These are phyloP conservation scores for Tetraselmis chui DNA, from an alignment of 139 green algal species.

Conservation along the genomic window DNA sequence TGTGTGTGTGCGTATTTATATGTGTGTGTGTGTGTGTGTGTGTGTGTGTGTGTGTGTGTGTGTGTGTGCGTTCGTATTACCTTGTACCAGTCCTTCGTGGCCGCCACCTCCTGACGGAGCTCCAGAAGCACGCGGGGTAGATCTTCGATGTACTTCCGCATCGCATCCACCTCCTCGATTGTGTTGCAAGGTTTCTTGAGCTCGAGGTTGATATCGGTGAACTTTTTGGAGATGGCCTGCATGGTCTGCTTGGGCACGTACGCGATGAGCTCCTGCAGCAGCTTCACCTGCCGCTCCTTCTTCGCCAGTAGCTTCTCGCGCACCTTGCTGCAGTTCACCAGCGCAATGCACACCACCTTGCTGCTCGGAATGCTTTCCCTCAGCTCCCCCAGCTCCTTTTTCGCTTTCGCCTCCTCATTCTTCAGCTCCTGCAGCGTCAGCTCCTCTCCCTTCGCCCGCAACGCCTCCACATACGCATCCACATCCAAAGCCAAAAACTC, in stretches of 20 bases:
- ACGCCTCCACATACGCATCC: slow-evolving; percentile 41
- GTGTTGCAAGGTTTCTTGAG: slow-evolving; percentile 40
- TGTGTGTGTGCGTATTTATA: too few relatives aligned
- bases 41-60: not conserved
- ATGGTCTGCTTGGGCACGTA: slow-evolving; percentile 43
- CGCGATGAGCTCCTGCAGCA: slow-evolving; percentile 48
- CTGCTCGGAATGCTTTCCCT: slow-evolving; percentile 36
- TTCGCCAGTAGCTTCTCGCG: slow-evolving; percentile 45
- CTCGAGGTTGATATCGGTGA: slow-evolving; percentile 50
- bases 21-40: too few relatives aligned
- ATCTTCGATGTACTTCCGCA: slow-evolving; percentile 57
- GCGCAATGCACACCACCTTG: slow-evolving; percentile 47
- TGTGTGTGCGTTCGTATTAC: slow-evolving; percentile 30
- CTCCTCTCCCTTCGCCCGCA: slow-evolving; percentile 45
- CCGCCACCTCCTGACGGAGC: slow-evolving; percentile 45
- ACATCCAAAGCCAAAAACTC: slow-evolving; percentile 48
- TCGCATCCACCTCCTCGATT: slow-evolving; percentile 66
- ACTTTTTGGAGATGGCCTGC: slow-evolving; percentile 39
- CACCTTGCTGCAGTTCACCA: slow-evolving; percentile 46
- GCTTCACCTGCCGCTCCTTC: not conserved
- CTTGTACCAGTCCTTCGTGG: slow-evolving; percentile 58
- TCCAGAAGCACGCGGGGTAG: slow-evolving; percentile 51
- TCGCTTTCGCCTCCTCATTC: slow-evolving; percentile 41
- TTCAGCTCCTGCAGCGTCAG: slow-evolving; percentile 42
- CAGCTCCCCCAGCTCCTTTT: slow-evolving; percentile 37